Conservation (phyloP, 495 filamentous ascomycete species). For the Penicillium macrosclerotiorum region DNA sequence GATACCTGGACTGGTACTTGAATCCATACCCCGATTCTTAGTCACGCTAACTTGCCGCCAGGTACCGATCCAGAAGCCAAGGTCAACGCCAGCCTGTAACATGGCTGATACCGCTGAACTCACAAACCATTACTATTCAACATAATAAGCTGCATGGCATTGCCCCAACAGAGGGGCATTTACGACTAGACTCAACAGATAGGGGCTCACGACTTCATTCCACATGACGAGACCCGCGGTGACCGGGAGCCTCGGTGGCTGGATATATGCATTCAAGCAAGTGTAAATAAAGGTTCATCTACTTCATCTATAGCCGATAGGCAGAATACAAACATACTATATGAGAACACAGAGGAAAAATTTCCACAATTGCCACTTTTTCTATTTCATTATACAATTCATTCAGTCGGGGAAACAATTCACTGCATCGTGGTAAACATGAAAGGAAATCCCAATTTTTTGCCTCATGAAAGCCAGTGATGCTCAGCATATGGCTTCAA, state of each 20-base stretch:
- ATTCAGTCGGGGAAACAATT: conserved; percentile 16
- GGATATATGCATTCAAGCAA: conserved; percentile 1
- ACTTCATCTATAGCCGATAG: neutral
- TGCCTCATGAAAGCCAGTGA: conserved; percentile 19
- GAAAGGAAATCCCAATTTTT: conserved; percentile 2
- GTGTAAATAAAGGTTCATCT: too few species aligned
- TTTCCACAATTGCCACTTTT: conserved; percentile 10
- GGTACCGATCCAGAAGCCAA: neutral
- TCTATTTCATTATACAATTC: conserved; percentile 31
- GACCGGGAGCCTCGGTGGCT: neutral
- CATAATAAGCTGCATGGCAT: neutral
- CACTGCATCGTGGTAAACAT: conserved; percentile 10
- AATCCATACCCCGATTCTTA: neutral
- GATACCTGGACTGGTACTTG: conserved; percentile 42
- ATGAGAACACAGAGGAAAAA: neutral
- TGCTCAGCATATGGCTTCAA: conserved; percentile 25
- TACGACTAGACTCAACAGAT: too few species aligned
- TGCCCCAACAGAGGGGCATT: too few species aligned
- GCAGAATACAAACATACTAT: neutral
- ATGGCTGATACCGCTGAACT: neutral
- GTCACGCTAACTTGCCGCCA: too few species aligned
- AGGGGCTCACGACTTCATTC: too few species aligned
- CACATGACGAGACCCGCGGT: too few species aligned
- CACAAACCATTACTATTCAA: conserved; percentile 2
- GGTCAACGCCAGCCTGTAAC: conserved; percentile 3